Base-by-base conservation (phyloP, 345 rosid species). In the Linum trigynum region DNA sequence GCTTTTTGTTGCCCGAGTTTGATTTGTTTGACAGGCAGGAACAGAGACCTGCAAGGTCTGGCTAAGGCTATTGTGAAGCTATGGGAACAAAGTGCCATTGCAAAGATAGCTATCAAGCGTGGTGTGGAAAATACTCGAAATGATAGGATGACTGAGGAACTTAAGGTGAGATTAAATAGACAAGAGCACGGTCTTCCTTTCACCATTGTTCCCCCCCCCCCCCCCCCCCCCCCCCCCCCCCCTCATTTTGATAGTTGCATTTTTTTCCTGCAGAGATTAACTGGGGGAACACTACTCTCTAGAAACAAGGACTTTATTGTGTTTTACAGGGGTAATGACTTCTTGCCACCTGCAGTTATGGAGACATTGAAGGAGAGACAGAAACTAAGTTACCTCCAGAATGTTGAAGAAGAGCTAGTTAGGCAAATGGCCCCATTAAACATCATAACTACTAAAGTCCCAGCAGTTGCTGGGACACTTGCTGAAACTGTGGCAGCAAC, bases 101-200 rank as follows among this genome's bases (percentile, higher is more conserved):
- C 97, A 43, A 92, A 92, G 78, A 89, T 92, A 73, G 98, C 98
- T 36, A 81, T 92, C 71, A 92, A 92, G 73, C 97, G 91, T 1
- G 87, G 90, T 42, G 94, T 92, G 17, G 79, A 68, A 75, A 85
- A 87, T 75, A 87, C 96, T 11, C 71, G 86, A 50, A 92, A 87
- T 74, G 98, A 92, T 72, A 82, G 95, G 72, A 92, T 92, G 98
- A 94, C 97, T 2, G 97, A 87, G 68, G 97, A 89, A 65, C 96
- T 92, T 38, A 85, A 82, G 96, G 96, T 88, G 61, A 71, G 82
- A 67, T 45, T 9, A 32, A 16, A 61, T 2, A 55, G 42, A 53
- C n/a, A 38, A 32, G 51, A 12, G 2, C 60, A 57, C 1, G 59
- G 5, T 36, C 11, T 23, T 10, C 38, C 17, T 57, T 4, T 57